Evolutionary conservation across 352 stramenopile species (phyloP), one percentile per base, ranked within the genome.

Genomic region (Globisporangium spiculum): DNA sequence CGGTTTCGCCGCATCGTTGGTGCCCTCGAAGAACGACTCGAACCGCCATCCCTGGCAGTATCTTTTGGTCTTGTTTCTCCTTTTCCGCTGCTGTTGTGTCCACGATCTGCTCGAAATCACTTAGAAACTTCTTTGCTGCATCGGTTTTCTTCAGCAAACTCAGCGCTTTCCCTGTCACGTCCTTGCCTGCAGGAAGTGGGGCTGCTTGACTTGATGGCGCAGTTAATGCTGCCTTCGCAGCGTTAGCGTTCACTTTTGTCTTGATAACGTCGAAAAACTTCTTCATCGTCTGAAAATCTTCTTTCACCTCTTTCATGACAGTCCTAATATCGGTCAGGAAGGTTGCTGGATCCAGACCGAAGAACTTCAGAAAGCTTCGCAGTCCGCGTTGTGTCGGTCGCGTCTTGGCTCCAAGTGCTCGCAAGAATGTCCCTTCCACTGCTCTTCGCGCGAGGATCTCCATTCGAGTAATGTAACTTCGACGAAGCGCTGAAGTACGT

Each of bases 391-490:
- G 87, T 1, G 81, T 88, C 34, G 83, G 68, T 24, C 87, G 76
- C 12, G 75, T 89, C 34, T 78, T 75, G 2, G 87, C 83, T 0
- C 85, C 86, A 0, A 95, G 48, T 1, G 79, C 74, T 3, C 87
- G 78, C 56, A 95, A 57, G 12, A 87, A 57, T 38, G 81, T 85
- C 3, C 85, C 84, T 78, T 93, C 87, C 0, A 92, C 68, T 8
- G 80, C 78, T 24, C 87, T 68, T 41, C 85, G 71, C 0, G 85
- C 68, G 2, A 92, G 65, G 60, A 95, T 75, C 56, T 95, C 85
- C 81, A 95, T 91, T 1, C 86, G 80, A 1, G 84, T 91, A 38
- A 93, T 78, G 50, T 88, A 92, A 59, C 86, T 92, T 8, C 87
- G 77, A 26, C 87, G 71, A 8, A 92, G 69, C n/a, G 87, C 87